Evolutionary conservation across 2,329 filamentous ascomycete genomes (phyloP), one percentile per base, ranked within the genome.

Genomic region (Aspergillus sp.): DNA sequence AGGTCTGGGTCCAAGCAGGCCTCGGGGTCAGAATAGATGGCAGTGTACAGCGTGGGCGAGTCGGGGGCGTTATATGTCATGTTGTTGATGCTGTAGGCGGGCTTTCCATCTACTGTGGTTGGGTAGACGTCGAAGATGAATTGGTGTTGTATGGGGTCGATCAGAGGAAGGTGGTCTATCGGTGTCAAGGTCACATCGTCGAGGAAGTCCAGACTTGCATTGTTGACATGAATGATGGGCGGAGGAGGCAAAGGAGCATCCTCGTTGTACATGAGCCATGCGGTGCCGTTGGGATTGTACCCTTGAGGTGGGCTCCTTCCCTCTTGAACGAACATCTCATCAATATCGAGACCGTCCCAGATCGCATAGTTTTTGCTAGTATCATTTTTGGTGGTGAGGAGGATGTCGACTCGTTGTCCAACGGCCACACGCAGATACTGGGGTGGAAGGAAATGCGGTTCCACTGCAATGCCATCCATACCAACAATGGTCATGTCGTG

Each of bases 21-120:
- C 3, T 77, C 70, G 2, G 62, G 19, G 15, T 85, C 86, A 1
- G 86, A 77, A 0, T 85, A 86, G 3, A 96, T 80, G 1, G 84
- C 90, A 0, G 89, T 91, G 80, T 92, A 96, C 0, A 96, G 81
- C 0, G 89, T 87, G 0, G 92, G 92, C 0, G 96, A 91, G 72
- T 91, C 90, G 52, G 90, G 91, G 0, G 77, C 58, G 3, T 84
- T 83, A 73, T 93, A 96, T 30, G 90, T 91, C 64, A 91, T 85
- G 74, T 90, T 88, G 80, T 94, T 93, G 58, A 90, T 86, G 76
- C 88, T 88, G 62, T 86, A 88, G 27, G 71, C 70, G 23, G 64
- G 66, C 27, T 84, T 84, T 1, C 90, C 90, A 60, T 92, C 83
- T 10, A 92, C 81, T 62, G 89, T 87, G 67, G 87, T 82, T 85